Percentiles rank a stretch among this genome's conserved stretches.
These are phyloP conservation scores for Smallanthus sonchifolius DNA, from an alignment of 129 eudicot species.

Conservation along the genomic window DNA sequence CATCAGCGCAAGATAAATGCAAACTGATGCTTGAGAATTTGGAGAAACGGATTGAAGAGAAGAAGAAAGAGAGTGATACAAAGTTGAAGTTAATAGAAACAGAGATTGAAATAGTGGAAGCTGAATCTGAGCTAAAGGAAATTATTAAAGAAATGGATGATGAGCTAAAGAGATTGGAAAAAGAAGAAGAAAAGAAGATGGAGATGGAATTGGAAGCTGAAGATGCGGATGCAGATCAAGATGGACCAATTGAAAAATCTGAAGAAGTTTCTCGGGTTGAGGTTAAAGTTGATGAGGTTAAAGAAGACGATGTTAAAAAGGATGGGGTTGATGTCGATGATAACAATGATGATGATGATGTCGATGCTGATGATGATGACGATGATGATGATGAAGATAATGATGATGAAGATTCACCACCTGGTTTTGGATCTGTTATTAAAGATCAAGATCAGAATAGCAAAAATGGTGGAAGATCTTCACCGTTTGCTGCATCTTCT, in stretches of 20 bases:
- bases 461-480: slow-evolving; percentile 47
- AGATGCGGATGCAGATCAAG: slow-evolving; percentile 15
- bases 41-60: slow-evolving; percentile 55
- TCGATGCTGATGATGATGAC: slow-evolving; percentile 40
- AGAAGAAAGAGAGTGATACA: slow-evolving; percentile 46
- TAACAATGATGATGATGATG: slow-evolving; percentile 28
- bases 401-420: slow-evolving; percentile 46
- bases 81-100: slow-evolving; percentile 38
- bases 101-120: slow-evolving; percentile 60
- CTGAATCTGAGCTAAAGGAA: slow-evolving; percentile 61
- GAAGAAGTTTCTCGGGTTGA: slow-evolving; percentile 25
- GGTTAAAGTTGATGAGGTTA: slow-evolving; percentile 27
- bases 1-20: slow-evolving; percentile 34
- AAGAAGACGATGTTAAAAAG: slow-evolving; percentile 31
- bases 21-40: slow-evolving; percentile 38
- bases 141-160: slow-evolving; percentile 73
- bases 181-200: slow-evolving; percentile 61
- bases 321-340: slow-evolving; percentile 34
- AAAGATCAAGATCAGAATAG: slow-evolving; percentile 30
- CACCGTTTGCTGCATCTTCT: slow-evolving; percentile 65
- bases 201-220: slow-evolving; percentile 32
- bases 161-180: slow-evolving; percentile 52
- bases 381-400: slow-evolving; percentile 49
- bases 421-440: slow-evolving; percentile 62
- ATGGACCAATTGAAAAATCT: slow-evolving; percentile 2